phyloP scores from a whole-genome alignment of 2,329 filamentous ascomycete genomes.

The Ophiostoma novo-ulmi region DNA sequence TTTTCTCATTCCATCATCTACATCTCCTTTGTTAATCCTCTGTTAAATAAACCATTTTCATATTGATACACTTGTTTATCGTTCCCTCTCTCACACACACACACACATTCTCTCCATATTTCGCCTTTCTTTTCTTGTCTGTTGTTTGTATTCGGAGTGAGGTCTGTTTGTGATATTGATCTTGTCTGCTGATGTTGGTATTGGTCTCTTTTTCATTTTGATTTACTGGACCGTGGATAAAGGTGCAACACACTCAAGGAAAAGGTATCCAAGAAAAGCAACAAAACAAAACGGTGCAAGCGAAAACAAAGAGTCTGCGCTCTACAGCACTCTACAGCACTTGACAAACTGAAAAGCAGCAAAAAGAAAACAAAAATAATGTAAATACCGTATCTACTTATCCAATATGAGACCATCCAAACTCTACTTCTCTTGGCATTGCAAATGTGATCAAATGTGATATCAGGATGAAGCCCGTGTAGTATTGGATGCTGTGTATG shows the following conservation, averaged over 20 bases:
- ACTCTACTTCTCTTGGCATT: not conserved
- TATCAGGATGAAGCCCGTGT: not conserved
- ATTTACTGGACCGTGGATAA: not conserved
- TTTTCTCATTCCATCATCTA: conserved; percentile 6
- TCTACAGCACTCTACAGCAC: not conserved
- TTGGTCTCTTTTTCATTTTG: not conserved
- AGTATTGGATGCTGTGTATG: too few relatives aligned
- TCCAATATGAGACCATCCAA: not conserved
- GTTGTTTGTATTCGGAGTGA: not conserved
- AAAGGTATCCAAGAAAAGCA: not conserved
- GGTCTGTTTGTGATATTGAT: not conserved
- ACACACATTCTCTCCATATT: not conserved
- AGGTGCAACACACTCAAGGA: not conserved
- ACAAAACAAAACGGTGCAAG: not conserved
- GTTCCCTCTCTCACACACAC: not conserved
- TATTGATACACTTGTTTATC: conserved; percentile 8
- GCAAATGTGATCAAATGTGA: not conserved
- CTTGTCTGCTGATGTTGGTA: not conserved
- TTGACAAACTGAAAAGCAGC: not conserved
- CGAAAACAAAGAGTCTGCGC: not conserved
- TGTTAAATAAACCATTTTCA: conserved; percentile 14
- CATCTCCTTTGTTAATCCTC: conserved; percentile 13
- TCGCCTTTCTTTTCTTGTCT: not conserved
- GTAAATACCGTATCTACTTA: conserved; percentile 1
- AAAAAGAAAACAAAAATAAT: not conserved